Evolutionary conservation across 73 alveolate genomes (phyloP), one percentile per base, ranked within the genome.

Genomic region (Breviolum minutum): DNA sequence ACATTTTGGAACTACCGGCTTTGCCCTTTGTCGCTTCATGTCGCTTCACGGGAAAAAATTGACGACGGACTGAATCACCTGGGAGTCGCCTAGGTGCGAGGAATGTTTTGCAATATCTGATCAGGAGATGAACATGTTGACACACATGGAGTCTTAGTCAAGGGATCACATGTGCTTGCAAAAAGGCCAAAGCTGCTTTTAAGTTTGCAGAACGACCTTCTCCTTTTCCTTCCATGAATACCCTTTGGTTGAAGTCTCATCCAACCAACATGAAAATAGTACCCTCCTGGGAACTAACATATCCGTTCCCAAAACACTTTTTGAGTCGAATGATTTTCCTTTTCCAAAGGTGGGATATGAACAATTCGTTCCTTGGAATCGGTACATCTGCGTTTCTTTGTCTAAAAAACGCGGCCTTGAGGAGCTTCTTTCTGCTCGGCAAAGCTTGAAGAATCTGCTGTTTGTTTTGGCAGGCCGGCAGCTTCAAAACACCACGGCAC

Each of bases 381-480:
- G 27, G 27, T 24, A 48, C 83, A 20, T 40, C 54, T 2, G 54
- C 17, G 27, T 73, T 7, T 19, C 30, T 6, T 73, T 19, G 17
- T 24, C 29, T 26, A 71, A 26, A 70, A 8, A 8, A 70, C 9
- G 7, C 8, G 80, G 80, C 16, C 81, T 8, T 17, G n/a, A 89
- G 96, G 96, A 89, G 71, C 54, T 89, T 17, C 64, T 89, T 40
- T 89, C 96, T 14, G 86, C 63, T 89, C 96, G 96, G 96, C 96
- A 89, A 29, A 48, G 87, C 71, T 54, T 20, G 76, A 89, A 48
- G 73, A 66, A 70, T 8, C 85, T 89, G 62, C 96, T 89, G 62
- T 89, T 89, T 60, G 14, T 89, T 29, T 16, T 89, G 63, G 85
- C 96, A 89, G 96, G 95, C 74, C 8, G 60, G 85, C 60, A 74